Evolutionary conservation across 2,329 filamentous ascomycete genomes (phyloP), one percentile per base, ranked within the genome.

Genomic region (Penicillium nordicum): DNA sequence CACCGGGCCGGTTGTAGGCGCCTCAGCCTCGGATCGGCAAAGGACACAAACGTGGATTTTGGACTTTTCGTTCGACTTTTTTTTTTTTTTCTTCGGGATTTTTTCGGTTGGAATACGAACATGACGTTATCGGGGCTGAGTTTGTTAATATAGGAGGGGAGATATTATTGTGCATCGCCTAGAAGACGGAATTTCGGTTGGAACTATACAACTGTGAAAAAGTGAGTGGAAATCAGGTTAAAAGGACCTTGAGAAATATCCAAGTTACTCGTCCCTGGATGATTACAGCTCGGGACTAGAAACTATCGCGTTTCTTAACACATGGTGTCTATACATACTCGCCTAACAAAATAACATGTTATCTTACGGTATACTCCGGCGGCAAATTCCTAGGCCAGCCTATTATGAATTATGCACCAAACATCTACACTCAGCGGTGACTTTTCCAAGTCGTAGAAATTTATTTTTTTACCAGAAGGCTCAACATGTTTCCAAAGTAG

Each of bases 11-110:
- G n/a, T n/a, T n/a, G 37, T 57, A 41, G 51, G 59, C 61, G 61
- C 57, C 50, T 62, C 27, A 38, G 21, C 32, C 53, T 60, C 59
- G 59, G 42, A 43, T 57, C 54, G 43, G 50, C 25, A 36, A 18
- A 16, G 30, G 38, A 10, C 38, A 50, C 52, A 49, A 36, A 34
- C 9, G 10, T 21, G 23, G 4, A 21, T 41, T 42, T 40, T 23
- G 5, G 42, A 30, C 16, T 18, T 47, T 40, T 32, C 14, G 6
- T 29, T 40, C n/a, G 29, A 12, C 14, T 40, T 21, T 38, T n/a
- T n/a, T 41, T 41, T 21, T 38, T 41, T 42, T 18, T 14, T 12
- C 6, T 44, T 43, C 16, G 41, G 18, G 10, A 7, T 18, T 47
- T 40, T 53, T 9, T 53, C 42, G 40, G 23, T 53, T 23, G 50